Evolutionary conservation across 768 basidiomycete species (phyloP), one percentile per base, ranked within the genome.

Genomic region (Leccinum fibrillosum): DNA sequence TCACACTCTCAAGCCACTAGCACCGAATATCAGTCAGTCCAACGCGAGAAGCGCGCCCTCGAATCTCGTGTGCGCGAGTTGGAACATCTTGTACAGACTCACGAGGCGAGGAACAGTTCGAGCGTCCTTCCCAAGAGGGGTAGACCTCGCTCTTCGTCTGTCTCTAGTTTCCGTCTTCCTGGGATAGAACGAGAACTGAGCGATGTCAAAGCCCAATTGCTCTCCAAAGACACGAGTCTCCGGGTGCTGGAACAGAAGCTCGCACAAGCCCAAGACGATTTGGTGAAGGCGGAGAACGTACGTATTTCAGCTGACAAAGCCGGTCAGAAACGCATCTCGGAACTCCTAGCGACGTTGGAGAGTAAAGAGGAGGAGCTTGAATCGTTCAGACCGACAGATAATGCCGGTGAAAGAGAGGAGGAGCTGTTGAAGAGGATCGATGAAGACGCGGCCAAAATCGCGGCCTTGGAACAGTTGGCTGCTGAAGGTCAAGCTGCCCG

Each of bases 361-460:
- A 82, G 81, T 62, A 84, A 78, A 63, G 82, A 86, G 30, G 83
- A 84, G 42, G 89, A 90, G 60, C 62, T 90, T 10, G 71, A 70
- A 19, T 78, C 75, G 45, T 55, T 83, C 47, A 75, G 67, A 64
- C 75, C 69, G 8, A 66, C 72, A 23, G 82, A 75, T 2, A 66
- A 69, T 51, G 71, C 77, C 26, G 75, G 71, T 21, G 74, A 75
- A 58, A 75, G 89, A 52, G 89, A 90, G 67, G 78, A 80, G 25
- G 84, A 84, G 54, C 65, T 90, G 28, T 59, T 86, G 67, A 77
- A 79, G 69, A 77, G 89, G 61, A 83, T 91, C 28, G 88, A 90
- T 47, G 86, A 88, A 64, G 88, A 90, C 60, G 85, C 85, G 50
- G 83, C 81, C 5, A 87, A 84, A 70, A 85, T 89, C 35, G 71